Evolutionary conservation across 257 asterid genomes (phyloP), one percentile per base, ranked within the genome.

Genomic region (Solanum acaule): DNA sequence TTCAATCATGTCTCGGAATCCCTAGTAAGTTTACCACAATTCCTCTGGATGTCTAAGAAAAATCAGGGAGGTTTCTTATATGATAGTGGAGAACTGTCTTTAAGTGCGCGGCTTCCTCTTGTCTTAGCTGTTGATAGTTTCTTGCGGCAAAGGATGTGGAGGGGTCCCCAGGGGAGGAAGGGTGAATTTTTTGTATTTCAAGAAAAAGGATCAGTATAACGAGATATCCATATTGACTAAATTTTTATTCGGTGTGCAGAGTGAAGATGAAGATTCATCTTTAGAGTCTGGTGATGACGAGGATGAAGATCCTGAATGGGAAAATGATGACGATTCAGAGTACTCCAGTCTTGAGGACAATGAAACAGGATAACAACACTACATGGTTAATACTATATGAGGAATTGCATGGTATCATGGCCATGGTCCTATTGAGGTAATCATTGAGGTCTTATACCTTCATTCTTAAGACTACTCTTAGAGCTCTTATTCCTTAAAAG

Each of bases 181-280:
- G 70, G 15, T 10, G 70, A 63, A 3, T 23, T 23, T 63, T 29
- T 46, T 46, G 18, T 29, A 81, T 3, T 81, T 81, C 70, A 31
- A 40, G 86, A 82, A 18, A 18, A 5, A 44, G 40, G 70, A 29
- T 82, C 22, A 20, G 52, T 75, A 75, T 75, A 22, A 14, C 4
- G 6, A 49, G 6, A 82, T 31, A 49, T 82, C 65, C 86, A 31
- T 82, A 18, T 49, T 29, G 7, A 82, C 71, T 49, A 29, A 49
- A 6, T 46, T 29, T 82, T 49, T 18, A 10, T 49, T 49, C 1
- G 44, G 86, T 86, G 37, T 88, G 85, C 93, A 96, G 98, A 90
- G 90, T 88, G 97, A 94, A 86, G 98, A 94, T 86, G 98, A 94
- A 86, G 93, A 61, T 85, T 90, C 93, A 42, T 76, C n/a, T 81